Conservation (phyloP, 2,329 filamentous ascomycete genomes). For the Elsinoe australis region DNA sequence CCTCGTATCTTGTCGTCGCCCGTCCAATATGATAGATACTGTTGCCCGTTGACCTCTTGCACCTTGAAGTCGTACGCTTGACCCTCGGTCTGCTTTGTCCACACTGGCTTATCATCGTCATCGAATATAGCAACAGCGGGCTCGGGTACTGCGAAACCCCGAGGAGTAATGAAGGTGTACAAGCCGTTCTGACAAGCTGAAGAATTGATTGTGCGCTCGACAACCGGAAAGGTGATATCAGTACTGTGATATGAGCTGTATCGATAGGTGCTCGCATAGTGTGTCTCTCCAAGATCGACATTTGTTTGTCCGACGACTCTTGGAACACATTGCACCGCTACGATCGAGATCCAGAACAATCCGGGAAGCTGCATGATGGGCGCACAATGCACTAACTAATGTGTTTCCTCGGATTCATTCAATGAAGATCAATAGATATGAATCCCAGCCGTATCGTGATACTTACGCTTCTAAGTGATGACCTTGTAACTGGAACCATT, state of each 20-base stretch:
- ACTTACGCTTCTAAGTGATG: no score
- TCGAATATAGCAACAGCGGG: constrained; percentile 32
- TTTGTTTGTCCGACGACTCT: no score
- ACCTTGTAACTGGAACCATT: no score
- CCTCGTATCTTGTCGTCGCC: constrained; percentile 33
- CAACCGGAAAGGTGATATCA: constrained; percentile 16
- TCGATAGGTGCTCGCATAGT: no score
- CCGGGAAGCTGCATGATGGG: no score
- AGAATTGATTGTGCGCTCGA: constrained; percentile 11
- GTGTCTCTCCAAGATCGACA: no score
- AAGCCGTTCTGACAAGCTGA: constrained; percentile 16
- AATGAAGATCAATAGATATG: no score
- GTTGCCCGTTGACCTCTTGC: constrained; percentile 30
- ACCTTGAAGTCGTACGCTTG: constrained; percentile 32
- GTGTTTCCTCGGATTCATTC: no score
- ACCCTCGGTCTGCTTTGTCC: constrained; percentile 28
- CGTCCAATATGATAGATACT: constrained; percentile 35
- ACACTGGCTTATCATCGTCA: constrained; percentile 26
- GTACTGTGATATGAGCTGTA: constrained; percentile 18
- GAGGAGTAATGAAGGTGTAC: constrained; percentile 27
- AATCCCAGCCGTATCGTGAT: no score
- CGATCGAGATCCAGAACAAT: no score
- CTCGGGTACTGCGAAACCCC: constrained; percentile 26
- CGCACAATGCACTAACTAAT: no score
- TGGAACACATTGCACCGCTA: no score